A percentile compares a stretch with the other conserved stretches of the same genome.
These are phyloP conservation scores for Tricholoma sp. DNA, from an alignment of 768 basidiomycete genomes.

Conservation along the genomic window DNA sequence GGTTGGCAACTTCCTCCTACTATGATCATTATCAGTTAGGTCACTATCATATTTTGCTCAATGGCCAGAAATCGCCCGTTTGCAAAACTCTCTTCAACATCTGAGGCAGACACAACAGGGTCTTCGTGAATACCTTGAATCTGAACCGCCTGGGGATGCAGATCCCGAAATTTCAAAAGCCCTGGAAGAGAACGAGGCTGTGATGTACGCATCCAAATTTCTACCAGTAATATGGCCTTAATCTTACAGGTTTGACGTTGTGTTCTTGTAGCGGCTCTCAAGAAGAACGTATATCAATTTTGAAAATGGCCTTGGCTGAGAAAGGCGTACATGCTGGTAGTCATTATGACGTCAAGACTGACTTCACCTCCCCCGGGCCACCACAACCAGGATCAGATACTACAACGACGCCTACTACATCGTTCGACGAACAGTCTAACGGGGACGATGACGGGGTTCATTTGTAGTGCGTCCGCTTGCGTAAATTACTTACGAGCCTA, in stretches of 20 bases:
- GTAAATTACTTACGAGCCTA: conserved; percentile 1
- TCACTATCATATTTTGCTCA: not conserved
- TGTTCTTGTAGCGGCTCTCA: conserved; percentile 57
- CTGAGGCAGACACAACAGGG: conserved; percentile 58
- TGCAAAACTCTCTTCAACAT: conserved; percentile 65
- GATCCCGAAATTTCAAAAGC: conserved; percentile 60
- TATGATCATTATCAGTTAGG: not conserved
- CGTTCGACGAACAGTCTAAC: not conserved
- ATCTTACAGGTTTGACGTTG: not conserved
- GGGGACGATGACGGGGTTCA: conserved; percentile 15
- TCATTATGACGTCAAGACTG: conserved; percentile 39
- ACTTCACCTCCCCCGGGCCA: not conserved
- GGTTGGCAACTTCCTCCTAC: conserved; percentile 34
- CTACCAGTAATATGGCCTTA: not conserved
- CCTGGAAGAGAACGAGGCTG: conserved; percentile 63
- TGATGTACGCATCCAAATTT: conserved; percentile 47
- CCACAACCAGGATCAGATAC: not conserved
- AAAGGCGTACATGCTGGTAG: conserved; percentile 47
- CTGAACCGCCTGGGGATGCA: conserved; percentile 25
- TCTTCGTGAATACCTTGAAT: conserved; percentile 42
- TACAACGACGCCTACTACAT: not conserved
- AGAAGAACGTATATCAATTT: conserved; percentile 67
- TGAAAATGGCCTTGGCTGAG: conserved; percentile 58
- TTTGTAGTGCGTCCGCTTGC: conserved; percentile 12
- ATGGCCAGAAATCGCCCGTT: conserved; percentile 63